These are phyloP conservation scores for Paraphaeosphaeria sporulosa DNA, from an alignment of 2,329 filamentous ascomycete species.

Conservation along the genomic window DNA sequence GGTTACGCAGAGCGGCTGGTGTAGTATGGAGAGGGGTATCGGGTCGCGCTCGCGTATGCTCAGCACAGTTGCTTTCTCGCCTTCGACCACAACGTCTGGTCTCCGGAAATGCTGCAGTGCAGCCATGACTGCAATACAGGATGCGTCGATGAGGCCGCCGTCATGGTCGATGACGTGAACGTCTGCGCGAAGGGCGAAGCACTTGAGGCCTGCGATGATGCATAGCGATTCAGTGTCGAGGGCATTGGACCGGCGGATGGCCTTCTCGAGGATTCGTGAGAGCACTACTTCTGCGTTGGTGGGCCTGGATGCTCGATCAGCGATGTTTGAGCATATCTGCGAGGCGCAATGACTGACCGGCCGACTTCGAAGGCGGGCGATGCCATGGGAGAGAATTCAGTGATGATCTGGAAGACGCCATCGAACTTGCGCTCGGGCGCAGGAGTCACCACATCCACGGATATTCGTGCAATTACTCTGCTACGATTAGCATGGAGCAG, in stretches of 20 bases:
- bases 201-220: conserved; percentile 87
- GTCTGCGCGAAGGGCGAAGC: conserved; percentile 90
- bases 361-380: conserved; percentile 89
- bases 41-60: conserved; percentile 86
- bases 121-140: conserved; percentile 86
- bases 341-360: conserved; percentile 58
- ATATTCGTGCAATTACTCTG: conserved; percentile 84
- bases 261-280: conserved; percentile 90
- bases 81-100: conserved; percentile 86
- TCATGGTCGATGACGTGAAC: conserved; percentile 92
- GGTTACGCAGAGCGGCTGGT: conserved; percentile 89
- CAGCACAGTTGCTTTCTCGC: conserved; percentile 84
- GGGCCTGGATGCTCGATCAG: conserved; percentile 59
- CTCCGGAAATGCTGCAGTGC: conserved; percentile 90
- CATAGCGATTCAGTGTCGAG: conserved; percentile 96
- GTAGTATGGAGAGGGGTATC: conserved; percentile 87
- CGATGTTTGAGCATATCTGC: conserved; percentile 14
- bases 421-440: conserved; percentile 91
- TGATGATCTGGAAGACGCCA: conserved; percentile 90
- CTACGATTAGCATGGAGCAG: conserved; percentile 23
- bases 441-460: conserved; percentile 86
- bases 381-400: conserved; percentile 91
- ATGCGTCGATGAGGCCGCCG: conserved; percentile 85
- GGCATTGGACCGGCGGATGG: conserved; percentile 87
- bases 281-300: conserved; percentile 86